Conservation (phyloP, 2,329 filamentous ascomycete species). For the Exophiala calicioides region DNA sequence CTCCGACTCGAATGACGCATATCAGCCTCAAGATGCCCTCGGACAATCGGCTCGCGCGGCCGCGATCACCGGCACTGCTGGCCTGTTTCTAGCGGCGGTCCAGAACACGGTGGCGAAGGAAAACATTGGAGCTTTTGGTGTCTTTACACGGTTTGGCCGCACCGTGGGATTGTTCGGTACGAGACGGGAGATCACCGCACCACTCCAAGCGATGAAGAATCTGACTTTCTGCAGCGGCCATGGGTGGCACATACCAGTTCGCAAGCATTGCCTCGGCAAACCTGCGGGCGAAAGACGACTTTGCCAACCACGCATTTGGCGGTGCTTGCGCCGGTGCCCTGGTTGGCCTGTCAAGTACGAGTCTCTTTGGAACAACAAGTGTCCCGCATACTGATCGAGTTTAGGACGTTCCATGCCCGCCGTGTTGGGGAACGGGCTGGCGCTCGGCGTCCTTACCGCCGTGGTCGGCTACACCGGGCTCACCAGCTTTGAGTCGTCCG, state of each 20-base stretch:
- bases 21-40: constrained; percentile 75
- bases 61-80: constrained; percentile 65
- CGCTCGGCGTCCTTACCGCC: constrained; percentile 59
- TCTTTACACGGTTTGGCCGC: constrained; percentile 76
- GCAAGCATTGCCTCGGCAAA: constrained; percentile 75
- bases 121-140: constrained; percentile 77
- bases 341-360: constrained; percentile 71
- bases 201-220: constrained; percentile 5
- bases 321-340: constrained; percentile 75
- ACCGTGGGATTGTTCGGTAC: constrained; percentile 70
- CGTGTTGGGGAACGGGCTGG: constrained; percentile 67
- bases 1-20: constrained; percentile 50
- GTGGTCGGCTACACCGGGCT: constrained; percentile 70
- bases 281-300: constrained; percentile 79
- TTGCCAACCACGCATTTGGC: constrained; percentile 71
- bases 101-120: constrained; percentile 83
- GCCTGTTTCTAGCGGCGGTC: constrained; percentile 72
- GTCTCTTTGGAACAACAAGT: too few relatives aligned
- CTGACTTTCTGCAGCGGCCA: constrained; percentile 57
- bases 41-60: constrained; percentile 65
- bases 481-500: constrained; percentile 54
- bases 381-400: constrained; percentile 15
- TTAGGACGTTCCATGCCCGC: constrained; percentile 67
- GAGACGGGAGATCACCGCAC: constrained; percentile 27
- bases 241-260: constrained; percentile 77